Conservation (phyloP, 805 yeast species). For the Starmerella vitae region DNA sequence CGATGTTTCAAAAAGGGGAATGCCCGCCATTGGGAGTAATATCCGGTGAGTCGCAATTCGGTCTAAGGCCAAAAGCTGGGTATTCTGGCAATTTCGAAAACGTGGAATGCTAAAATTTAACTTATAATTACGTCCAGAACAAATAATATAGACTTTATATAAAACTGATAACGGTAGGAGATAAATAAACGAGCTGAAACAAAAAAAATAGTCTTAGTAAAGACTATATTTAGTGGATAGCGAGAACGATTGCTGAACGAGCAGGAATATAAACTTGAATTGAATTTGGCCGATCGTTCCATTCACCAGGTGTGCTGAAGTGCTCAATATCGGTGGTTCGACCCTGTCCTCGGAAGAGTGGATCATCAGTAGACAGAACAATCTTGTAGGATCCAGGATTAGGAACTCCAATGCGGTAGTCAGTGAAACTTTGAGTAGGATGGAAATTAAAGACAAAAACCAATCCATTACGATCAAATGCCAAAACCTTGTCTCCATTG, state of each 20-base stretch:
- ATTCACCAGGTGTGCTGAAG: slow-evolving; percentile 57
- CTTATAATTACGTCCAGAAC: no score
- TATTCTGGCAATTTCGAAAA: no score
- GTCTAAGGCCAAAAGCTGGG: no score
- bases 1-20: no score
- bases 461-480: slow-evolving; percentile 74
- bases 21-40: no score
- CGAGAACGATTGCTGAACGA: slow-evolving; percentile 54
- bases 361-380: slow-evolving; percentile 60
- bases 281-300: slow-evolving; percentile 71
- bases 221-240: slow-evolving; percentile 2
- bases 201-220: no score
- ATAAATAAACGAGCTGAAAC: no score
- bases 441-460: slow-evolving; percentile 83
- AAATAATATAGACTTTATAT: no score
- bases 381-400: slow-evolving; percentile 60
- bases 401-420: slow-evolving; percentile 85
- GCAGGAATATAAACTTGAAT: slow-evolving; percentile 71
- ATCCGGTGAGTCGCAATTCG: no score
- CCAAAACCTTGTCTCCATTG: slow-evolving; percentile 78
- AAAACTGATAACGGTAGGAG: no score
- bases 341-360: slow-evolving; percentile 66
- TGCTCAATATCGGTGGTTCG: slow-evolving; percentile 49
- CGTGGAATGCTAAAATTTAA: no score
- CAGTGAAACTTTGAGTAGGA: slow-evolving; percentile 67